These are phyloP conservation scores for Phtheirospermum japonicum DNA, from an alignment of 257 asterid genomes.

Conservation along the genomic window DNA sequence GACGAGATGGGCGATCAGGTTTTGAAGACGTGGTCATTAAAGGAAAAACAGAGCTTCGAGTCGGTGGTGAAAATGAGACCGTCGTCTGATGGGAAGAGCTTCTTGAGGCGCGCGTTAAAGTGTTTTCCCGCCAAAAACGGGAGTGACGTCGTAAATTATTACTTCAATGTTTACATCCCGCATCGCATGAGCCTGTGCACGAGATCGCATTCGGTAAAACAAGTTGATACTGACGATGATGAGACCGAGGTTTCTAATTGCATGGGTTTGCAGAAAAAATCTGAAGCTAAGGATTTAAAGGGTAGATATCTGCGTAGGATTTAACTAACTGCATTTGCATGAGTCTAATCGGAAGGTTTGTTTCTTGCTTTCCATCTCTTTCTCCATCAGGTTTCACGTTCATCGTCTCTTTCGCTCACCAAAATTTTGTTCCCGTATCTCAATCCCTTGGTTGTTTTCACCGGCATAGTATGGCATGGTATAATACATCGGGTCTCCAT, in stretches of 20 bases:
- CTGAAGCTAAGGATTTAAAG: constrained; percentile 35
- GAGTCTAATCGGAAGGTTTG: constrained; percentile 27
- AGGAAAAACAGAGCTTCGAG: constrained; percentile 52
- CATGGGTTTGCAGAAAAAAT: constrained; percentile 30
- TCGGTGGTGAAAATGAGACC: constrained; percentile 43
- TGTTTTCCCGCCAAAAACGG: constrained; percentile 40
- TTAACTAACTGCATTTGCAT: constrained; percentile 1
- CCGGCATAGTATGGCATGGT: not conserved
- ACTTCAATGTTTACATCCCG: constrained; percentile 64
- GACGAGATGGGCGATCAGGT: constrained; percentile 73
- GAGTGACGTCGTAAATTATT: constrained; percentile 46
- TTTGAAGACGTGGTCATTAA: constrained; percentile 50
- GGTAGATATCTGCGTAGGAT: constrained; percentile 36
- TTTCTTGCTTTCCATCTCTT: constrained; percentile 22
- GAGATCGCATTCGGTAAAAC: constrained; percentile 34
- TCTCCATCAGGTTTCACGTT: constrained; percentile 2
- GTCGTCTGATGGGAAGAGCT: constrained; percentile 39
- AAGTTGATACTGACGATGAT: constrained; percentile 49
- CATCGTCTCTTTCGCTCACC: not conserved
- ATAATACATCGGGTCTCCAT: not conserved
- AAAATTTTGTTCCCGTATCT: constrained; percentile 9
- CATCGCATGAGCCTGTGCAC: constrained; percentile 46
- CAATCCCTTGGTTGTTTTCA: constrained; percentile 7
- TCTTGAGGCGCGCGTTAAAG: constrained; percentile 55
- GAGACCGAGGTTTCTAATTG: constrained; percentile 32